These are phyloP conservation scores for Fusarium irregulare DNA, from an alignment of 2,329 filamentous ascomycete species.

Conservation along the genomic window DNA sequence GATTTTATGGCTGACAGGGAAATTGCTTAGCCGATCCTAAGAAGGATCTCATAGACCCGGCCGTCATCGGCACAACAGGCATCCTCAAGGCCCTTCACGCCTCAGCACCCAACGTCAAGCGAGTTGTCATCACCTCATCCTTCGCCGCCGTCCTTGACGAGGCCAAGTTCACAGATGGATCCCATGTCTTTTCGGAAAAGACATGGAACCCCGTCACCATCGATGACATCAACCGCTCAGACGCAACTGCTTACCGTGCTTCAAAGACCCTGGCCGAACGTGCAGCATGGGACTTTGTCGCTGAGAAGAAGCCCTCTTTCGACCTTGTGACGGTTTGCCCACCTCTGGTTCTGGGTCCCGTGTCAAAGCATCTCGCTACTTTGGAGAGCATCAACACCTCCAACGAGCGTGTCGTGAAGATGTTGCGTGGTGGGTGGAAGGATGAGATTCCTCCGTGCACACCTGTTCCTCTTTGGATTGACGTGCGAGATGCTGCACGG, in stretches of 20 bases:
- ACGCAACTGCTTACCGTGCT: conserved; percentile 62
- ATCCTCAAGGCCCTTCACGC: conserved; percentile 77
- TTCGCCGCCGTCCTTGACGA: conserved; percentile 64
- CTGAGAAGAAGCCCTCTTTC: conserved; percentile 56
- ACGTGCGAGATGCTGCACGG: conserved; percentile 66
- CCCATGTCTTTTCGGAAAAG: conserved; percentile 57
- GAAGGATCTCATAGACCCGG: conserved; percentile 68
- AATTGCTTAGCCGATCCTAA: conserved; percentile 55
- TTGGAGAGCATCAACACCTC: conserved; percentile 64
- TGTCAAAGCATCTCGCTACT: conserved; percentile 60
- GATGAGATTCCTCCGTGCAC: conserved; percentile 56
- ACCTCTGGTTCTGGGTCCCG: conserved; percentile 66
- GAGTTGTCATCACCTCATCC: conserved; percentile 72
- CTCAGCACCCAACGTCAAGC: conserved; percentile 69
- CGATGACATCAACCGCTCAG: conserved; percentile 55
- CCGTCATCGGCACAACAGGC: conserved; percentile 71
- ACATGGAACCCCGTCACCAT: conserved; percentile 66
- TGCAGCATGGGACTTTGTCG: conserved; percentile 65
- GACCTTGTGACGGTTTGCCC: conserved; percentile 66
- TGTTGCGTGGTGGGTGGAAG: conserved; percentile 64
- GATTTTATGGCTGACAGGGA: neutral
- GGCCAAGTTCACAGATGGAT: conserved; percentile 51
- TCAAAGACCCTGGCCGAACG: conserved; percentile 67
- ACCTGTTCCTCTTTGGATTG: conserved; percentile 61
- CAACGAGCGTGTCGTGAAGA: conserved; percentile 62